Evolutionary conservation across 108 stramenopile genomes (phyloP), one percentile per base, ranked within the genome.

Genomic region (Stephanodiscus triporus): DNA sequence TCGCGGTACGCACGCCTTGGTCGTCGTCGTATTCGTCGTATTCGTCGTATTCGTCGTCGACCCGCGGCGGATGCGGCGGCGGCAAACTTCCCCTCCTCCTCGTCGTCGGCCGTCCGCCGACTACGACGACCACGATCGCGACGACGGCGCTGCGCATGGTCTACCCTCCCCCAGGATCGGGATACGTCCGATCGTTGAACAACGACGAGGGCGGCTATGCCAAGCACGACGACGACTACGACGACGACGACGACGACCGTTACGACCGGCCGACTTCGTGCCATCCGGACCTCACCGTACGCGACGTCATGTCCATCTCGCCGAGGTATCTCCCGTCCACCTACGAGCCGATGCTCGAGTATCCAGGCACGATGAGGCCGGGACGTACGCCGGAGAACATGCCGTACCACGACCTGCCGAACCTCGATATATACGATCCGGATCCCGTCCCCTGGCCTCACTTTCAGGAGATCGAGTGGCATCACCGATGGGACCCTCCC

Each of bases 281-380:
- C 9, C 56, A 57, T 17, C 56, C 63, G 17, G 30, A 20, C 34
- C 56, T 81, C n/a, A 75, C 80, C 14, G 22, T 16, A 32, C 47
- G 64, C 14, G 72, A 81, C 32, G 42, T 71, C 13, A 16, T 23
- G 4, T 73, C 60, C 50, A 61, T 81, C 10, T 70, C 68, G 16
- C 80, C 80, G 26, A 51, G 78, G 7, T 58, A 63, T 45, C 70
- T 89, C 22, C 94, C 94, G 0, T 73, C 84, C 11, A 84, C 94
- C 6, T 95, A 95, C 59, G 89, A 90, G 63, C 94, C 94, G 51
- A 95, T 91, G 90, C 92, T 95, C 87, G 94, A 95, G 70, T 95
- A 89, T 81, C 94, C 94, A n/a, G 94, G 94, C 45, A 95, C 94
- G 29, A 93, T 95, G 94, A 85, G 94, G 19, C 94, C 94, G 9